phyloP scores from a whole-genome alignment of 257 asterid species.

The Ehretia macrophylla region DNA sequence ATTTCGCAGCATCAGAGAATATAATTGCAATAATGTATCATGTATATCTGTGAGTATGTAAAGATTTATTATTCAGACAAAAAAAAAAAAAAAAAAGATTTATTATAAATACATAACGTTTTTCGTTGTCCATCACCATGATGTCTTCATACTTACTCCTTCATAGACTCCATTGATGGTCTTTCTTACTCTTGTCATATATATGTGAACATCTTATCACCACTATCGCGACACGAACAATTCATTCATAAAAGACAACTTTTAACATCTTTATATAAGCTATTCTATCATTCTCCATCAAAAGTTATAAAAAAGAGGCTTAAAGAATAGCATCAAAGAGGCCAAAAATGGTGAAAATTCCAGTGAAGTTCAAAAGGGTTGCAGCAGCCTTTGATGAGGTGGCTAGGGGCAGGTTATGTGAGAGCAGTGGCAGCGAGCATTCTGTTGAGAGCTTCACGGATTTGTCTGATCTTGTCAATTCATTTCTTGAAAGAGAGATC shows the following conservation, averaged over 20 bases:
- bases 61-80: no score
- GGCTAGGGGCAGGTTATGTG: constrained; percentile 41
- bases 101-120: not conserved
- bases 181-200: not conserved
- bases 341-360: constrained; percentile 35
- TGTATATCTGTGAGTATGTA: no score
- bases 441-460: constrained; percentile 36
- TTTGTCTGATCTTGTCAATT: constrained; percentile 54
- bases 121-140: not conserved
- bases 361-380: constrained; percentile 47
- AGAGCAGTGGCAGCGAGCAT: constrained; percentile 88
- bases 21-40: not conserved
- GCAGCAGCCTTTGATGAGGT: constrained; percentile 66
- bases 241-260: not conserved
- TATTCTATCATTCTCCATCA: not conserved
- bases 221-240: not conserved
- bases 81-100: not conserved
- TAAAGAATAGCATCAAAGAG: no score
- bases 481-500: constrained; percentile 51
- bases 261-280: not conserved
- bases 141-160: constrained; percentile 14
- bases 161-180: not conserved
- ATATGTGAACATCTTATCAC: constrained; percentile 9
- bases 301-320: not conserved
- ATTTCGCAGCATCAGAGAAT: no score